Conservation (phyloP, 208 protist species). For the Trypanosomatidae sp. region DNA sequence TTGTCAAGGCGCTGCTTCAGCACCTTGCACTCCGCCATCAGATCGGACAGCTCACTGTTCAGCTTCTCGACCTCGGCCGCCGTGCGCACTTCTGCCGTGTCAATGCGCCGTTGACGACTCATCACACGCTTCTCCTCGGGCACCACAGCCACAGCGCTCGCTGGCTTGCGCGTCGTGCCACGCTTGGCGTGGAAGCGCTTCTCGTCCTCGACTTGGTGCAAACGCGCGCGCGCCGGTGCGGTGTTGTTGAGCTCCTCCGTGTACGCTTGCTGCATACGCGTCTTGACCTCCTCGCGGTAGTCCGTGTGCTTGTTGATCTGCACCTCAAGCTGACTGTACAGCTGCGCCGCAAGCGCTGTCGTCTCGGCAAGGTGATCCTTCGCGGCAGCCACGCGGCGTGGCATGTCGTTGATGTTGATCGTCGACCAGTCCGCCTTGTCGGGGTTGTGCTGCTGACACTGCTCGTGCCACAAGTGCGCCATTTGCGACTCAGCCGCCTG, state of each 20-base stretch:
- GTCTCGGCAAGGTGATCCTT: slow-evolving; percentile 11
- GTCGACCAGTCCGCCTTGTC: slow-evolving; percentile 30
- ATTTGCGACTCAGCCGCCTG: slow-evolving; percentile 43
- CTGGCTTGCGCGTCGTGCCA: slow-evolving; percentile 32
- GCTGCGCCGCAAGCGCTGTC: slow-evolving; percentile 14
- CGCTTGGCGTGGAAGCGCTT: slow-evolving; percentile 56
- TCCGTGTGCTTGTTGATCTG: slow-evolving; percentile 61
- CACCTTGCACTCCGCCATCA: slow-evolving; percentile 53
- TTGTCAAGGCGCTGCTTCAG: slow-evolving; percentile 54
- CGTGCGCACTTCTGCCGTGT: slow-evolving; percentile 25
- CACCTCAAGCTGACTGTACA: slow-evolving; percentile 40
- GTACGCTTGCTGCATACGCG: slow-evolving; percentile 22
- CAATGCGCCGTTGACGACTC: slow-evolving; percentile 29
- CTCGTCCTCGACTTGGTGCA: slow-evolving; percentile 50
- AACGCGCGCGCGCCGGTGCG: slow-evolving; percentile 18
- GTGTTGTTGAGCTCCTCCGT: slow-evolving; percentile 57
- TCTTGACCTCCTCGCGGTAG: slow-evolving; percentile 46
- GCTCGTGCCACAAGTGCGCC: slow-evolving; percentile 32
- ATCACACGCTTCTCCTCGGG: slow-evolving; percentile 17
- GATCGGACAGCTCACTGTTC: slow-evolving; percentile 29
- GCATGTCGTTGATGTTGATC: slow-evolving; percentile 33
- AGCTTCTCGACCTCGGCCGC: slow-evolving; percentile 25
- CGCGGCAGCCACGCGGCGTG: slow-evolving; percentile 19
- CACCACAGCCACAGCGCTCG: slow-evolving; percentile 6
- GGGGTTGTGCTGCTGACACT: slow-evolving; percentile 21